Percentiles rank a stretch among this genome's conserved stretches.
These are phyloP conservation scores for Stereocaulon alpinum DNA, from an alignment of 495 filamentous ascomycete species.

Conservation along the genomic window DNA sequence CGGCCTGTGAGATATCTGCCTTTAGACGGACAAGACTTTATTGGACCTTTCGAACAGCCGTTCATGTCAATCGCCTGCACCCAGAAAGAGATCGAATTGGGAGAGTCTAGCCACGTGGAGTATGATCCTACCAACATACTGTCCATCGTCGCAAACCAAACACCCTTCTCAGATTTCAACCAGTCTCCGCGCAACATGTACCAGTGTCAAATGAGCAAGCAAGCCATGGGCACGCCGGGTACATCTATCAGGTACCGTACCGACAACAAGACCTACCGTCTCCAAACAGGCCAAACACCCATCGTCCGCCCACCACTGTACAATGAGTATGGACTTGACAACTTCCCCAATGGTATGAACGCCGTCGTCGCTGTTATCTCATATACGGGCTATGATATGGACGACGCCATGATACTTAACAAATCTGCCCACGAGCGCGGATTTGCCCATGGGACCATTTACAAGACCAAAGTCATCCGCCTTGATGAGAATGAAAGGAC, in stretches of 20 bases:
- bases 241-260: constrained; percentile 77
- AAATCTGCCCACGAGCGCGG: constrained; percentile 95
- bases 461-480: constrained; percentile 87
- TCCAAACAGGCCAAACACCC: constrained; percentile 94
- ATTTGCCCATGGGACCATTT: constrained; percentile 93
- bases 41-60: constrained; percentile 91
- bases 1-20: constrained; percentile 87
- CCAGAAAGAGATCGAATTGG: constrained; percentile 70
- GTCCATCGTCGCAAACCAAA: constrained; percentile 97
- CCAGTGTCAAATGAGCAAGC: constrained; percentile 99
- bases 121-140: constrained; percentile 93
- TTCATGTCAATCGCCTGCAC: constrained; percentile 96
- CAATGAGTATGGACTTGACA: constrained; percentile 93
- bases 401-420: constrained; percentile 99
- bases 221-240: constrained; percentile 95
- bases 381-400: constrained; percentile 99
- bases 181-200: constrained; percentile 99
- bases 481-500: constrained; percentile 61
- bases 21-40: constrained; percentile 69
- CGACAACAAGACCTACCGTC: constrained; percentile 91
- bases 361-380: constrained; percentile 95
- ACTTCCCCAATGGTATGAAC: constrained; percentile 97
- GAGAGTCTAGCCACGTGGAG: constrained; percentile 86
- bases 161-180: constrained; percentile 97
- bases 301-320: constrained; percentile 85